Percentiles rank a stretch among this genome's conserved stretches.
Evolutionary conservation across 257 asterid species (phyloP).

Genomic region (Jaltomata sinuosa): DNA sequence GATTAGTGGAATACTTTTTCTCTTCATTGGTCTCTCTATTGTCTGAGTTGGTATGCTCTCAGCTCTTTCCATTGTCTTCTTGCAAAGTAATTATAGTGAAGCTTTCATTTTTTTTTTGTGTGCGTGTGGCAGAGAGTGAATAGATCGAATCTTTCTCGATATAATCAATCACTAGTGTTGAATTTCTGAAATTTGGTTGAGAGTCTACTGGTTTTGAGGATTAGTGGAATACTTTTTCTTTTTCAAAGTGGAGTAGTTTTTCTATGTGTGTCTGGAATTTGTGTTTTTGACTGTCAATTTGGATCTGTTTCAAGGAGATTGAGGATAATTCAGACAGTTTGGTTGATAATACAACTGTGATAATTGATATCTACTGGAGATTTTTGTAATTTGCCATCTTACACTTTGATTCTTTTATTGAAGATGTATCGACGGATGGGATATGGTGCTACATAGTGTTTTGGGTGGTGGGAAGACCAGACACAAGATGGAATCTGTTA

Average conservation of each 20-base stretch:
- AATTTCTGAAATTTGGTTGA: not conserved
- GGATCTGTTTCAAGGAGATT: not conserved
- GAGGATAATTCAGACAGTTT: not conserved
- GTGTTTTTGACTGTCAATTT: not conserved
- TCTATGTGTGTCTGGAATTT: not conserved
- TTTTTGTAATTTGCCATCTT: not conserved
- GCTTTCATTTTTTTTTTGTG: not conserved
- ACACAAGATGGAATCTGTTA: slow-evolving; percentile 67
- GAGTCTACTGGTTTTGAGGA: not conserved
- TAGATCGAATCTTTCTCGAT: not conserved
- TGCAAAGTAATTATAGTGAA: no score
- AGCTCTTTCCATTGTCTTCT: no score
- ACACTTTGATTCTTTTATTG: slow-evolving; percentile 1
- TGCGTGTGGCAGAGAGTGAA: not conserved
- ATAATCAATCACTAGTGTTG: not conserved
- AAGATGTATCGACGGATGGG: slow-evolving; percentile 87
- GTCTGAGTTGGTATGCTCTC: no score
- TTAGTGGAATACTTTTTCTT: not conserved
- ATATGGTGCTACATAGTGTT: slow-evolving; percentile 92
- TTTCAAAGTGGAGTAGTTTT: not conserved
- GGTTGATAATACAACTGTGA: not conserved
- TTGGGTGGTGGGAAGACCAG: slow-evolving; percentile 57
- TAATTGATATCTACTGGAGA: not conserved
- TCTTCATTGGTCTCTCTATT: no score
- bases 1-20: not conserved